phyloP scores from a whole-genome alignment of 2,329 filamentous ascomycete genomes.

The Cytospora leucostoma region DNA sequence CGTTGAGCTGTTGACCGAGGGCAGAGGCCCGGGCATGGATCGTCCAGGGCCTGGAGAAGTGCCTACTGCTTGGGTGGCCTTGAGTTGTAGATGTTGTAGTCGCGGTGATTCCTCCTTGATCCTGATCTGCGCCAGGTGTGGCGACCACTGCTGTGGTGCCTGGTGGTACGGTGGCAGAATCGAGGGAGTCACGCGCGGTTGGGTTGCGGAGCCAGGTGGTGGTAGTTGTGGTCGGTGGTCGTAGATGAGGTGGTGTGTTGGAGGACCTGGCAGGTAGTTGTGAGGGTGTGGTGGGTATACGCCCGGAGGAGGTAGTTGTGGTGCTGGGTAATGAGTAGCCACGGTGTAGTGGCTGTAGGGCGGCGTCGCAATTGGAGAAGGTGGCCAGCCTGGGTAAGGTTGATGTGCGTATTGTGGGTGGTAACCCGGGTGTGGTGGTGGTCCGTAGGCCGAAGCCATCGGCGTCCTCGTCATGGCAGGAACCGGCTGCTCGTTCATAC shows the following conservation, averaged over 20 bases:
- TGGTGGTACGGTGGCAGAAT: conserved; percentile 27
- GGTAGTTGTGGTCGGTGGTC: conserved; percentile 33
- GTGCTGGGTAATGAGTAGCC: conserved; percentile 33
- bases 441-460: conserved; percentile 46
- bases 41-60: conserved; percentile 26
- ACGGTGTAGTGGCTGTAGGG: conserved; percentile 51
- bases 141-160: conserved; percentile 34
- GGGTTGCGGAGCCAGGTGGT: conserved; percentile 23
- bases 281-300: conserved; percentile 37
- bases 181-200: conserved; percentile 25
- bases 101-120: conserved; percentile 44
- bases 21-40: conserved; percentile 46
- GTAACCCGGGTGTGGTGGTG: conserved; percentile 36
- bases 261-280: conserved; percentile 34
- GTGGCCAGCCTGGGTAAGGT: conserved; percentile 53
- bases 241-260: conserved; percentile 30
- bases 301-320: conserved; percentile 26
- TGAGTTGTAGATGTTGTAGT: conserved; percentile 42
- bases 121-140: conserved; percentile 39
- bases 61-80: conserved; percentile 5
- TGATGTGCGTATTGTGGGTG: conserved; percentile 45
- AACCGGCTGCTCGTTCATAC: conserved; percentile 79
- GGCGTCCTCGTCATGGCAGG: conserved; percentile 79
- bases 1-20: conserved; percentile 18
- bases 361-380: conserved; percentile 57